These are phyloP conservation scores for Abortiporus biennis DNA, from an alignment of 1,284 basidiomycete species.

Conservation along the genomic window DNA sequence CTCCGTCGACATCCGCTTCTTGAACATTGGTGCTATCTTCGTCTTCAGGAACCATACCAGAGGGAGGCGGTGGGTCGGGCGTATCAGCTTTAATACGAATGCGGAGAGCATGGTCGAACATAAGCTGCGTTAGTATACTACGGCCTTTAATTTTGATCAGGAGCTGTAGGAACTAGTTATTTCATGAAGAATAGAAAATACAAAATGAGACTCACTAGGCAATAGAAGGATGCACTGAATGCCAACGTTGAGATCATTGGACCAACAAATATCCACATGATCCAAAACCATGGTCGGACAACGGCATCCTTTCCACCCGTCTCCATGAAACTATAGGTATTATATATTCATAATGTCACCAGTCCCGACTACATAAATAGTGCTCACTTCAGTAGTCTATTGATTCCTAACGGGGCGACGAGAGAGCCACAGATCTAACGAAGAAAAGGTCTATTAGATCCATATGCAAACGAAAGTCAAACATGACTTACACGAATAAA, in stretches of 20 bases:
- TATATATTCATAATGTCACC: not conserved
- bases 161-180: slow-evolving; percentile 17
- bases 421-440: slow-evolving; percentile 16
- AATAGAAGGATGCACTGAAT: slow-evolving; percentile 42
- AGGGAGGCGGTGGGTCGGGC: slow-evolving; percentile 7
- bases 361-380: slow-evolving; percentile 1
- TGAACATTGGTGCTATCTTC: slow-evolving; percentile 13
- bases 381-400: slow-evolving; percentile 29
- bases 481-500: slow-evolving; percentile 16
- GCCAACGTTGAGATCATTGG: slow-evolving; percentile 35
- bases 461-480: slow-evolving; percentile 4
- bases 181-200: not conserved
- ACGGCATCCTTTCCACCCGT: slow-evolving; percentile 29
- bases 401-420: slow-evolving; percentile 39
- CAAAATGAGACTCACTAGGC: slow-evolving; percentile 15
- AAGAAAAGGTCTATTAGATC: not conserved
- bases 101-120: slow-evolving; percentile 52
- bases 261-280: slow-evolving; percentile 51
- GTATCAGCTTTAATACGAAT: slow-evolving; percentile 39
- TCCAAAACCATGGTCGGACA: slow-evolving; percentile 57
- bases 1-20: slow-evolving; percentile 1
- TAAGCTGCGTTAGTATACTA: slow-evolving; percentile 46
- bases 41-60: slow-evolving; percentile 7
- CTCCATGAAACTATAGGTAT: slow-evolving; percentile 33
- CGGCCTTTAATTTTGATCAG: slow-evolving; percentile 41